A percentile compares a stretch with the other conserved stretches of the same genome.
phyloP scores from a whole-genome alignment of 2,329 filamentous ascomycete genomes.

The Monosporascus sp. region DNA sequence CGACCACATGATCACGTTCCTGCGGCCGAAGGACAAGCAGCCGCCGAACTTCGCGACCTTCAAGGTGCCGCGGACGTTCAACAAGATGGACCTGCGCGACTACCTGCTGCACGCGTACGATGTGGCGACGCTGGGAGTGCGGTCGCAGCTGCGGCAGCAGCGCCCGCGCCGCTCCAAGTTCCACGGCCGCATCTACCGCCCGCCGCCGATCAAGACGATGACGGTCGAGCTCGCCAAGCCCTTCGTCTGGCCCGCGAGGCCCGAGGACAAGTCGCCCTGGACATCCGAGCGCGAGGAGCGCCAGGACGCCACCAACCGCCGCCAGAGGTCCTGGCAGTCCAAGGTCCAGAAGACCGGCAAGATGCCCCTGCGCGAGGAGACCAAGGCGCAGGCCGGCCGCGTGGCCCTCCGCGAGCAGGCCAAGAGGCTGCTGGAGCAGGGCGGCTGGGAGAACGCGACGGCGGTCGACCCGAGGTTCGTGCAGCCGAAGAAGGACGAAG shows the following conservation, averaged over 20 bases:
- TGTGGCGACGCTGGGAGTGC: constrained; percentile 66
- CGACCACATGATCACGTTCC: constrained; percentile 72
- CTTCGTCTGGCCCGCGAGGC: constrained; percentile 79
- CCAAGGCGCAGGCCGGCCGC: constrained; percentile 35
- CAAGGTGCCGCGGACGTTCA: constrained; percentile 84
- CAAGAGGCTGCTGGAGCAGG: constrained; percentile 53
- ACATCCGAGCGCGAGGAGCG: constrained; percentile 55
- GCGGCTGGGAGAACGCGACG: constrained; percentile 52
- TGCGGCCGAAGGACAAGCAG: constrained; percentile 62
- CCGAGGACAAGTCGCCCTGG: constrained; percentile 55
- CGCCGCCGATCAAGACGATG: constrained; percentile 81
- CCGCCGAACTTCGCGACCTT: constrained; percentile 80
- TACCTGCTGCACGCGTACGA: constrained; percentile 86
- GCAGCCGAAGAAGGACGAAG: constrained; percentile 8
- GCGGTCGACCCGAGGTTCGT: constrained; percentile 44
- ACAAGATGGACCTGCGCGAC: constrained; percentile 93
- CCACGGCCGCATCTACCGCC: constrained; percentile 61
- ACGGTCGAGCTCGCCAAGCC: constrained; percentile 82
- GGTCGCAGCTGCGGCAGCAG: constrained; percentile 73
- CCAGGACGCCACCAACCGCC: constrained; percentile 39
- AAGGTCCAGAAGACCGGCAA: constrained; percentile 24
- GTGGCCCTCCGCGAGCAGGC: constrained; percentile 49
- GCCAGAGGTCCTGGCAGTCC: constrained; percentile 30
- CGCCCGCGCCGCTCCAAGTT: constrained; percentile 42
- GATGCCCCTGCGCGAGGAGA: constrained; percentile 37